Conservation (phyloP, 805 yeast genomes). For the Lipomyces kockii region DNA sequence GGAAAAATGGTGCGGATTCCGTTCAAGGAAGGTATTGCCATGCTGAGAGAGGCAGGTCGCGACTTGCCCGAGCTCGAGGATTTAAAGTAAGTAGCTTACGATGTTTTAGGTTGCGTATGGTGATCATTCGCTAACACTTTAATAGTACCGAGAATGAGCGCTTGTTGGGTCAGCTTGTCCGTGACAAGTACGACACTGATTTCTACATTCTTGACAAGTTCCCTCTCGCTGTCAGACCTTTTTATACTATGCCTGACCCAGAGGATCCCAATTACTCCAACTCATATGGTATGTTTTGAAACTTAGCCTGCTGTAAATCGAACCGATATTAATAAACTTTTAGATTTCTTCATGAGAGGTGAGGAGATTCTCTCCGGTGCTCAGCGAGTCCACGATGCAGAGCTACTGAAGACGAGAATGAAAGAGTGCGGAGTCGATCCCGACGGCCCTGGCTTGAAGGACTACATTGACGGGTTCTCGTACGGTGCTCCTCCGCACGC, state of each 20-base stretch:
- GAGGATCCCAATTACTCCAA: conserved; percentile 90
- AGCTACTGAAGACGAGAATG: conserved; percentile 79
- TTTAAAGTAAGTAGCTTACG: conserved; percentile 18
- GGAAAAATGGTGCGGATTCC: conserved; percentile 91
- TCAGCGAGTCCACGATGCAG: conserved; percentile 97
- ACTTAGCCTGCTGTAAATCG: neutral
- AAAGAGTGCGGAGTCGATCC: conserved; percentile 81
- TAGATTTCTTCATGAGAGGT: conserved; percentile 97
- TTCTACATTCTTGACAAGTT: conserved; percentile 97
- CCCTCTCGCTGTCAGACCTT: conserved; percentile 96
- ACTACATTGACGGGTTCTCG: conserved; percentile 88
- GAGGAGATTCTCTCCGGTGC: conserved; percentile 99
- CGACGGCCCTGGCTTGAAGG: conserved; percentile 77
- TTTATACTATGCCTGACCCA: conserved; percentile 99
- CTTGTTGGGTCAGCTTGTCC: conserved; percentile 85
- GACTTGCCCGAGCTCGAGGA: conserved; percentile 48
- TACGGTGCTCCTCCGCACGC: conserved; percentile 99
- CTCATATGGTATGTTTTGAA: conserved; percentile 64
- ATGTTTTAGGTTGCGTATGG: neutral
- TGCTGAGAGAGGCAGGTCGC: conserved; percentile 86
- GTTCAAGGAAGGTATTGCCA: conserved; percentile 86
- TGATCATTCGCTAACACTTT: neutral
- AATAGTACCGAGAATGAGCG: conserved; percentile 92
- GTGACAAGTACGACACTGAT: conserved; percentile 95
- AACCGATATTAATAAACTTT: neutral